Conservation (phyloP, 1,139 yeast species). For the Sugiyamaella paludigena region DNA sequence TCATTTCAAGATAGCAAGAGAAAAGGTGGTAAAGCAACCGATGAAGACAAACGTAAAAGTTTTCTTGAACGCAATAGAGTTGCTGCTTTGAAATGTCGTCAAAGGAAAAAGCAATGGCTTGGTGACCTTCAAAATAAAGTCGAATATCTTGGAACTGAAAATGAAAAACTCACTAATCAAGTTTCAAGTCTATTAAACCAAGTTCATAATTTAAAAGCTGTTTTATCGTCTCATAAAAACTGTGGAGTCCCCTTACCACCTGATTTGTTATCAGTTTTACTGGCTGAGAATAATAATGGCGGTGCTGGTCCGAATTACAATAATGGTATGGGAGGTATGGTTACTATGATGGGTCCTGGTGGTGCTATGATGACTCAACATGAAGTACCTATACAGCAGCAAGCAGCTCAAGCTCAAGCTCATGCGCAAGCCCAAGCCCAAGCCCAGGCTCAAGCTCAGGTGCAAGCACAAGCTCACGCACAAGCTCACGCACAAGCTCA, state of each 20-base stretch:
- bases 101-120: conserved; percentile 86
- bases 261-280: neutral
- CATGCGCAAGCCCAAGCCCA: conserved; percentile 2
- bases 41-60: conserved; percentile 72
- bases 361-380: neutral
- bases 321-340: conserved; percentile 1
- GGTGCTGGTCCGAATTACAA: neutral
- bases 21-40: conserved; percentile 38
- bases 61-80: conserved; percentile 89
- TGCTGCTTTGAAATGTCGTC: conserved; percentile 95
- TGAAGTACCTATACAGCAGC: neutral
- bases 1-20: conserved; percentile 14
- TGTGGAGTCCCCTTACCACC: conserved; percentile 13
- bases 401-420: conserved; percentile 6
- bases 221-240: conserved; percentile 16
- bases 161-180: conserved; percentile 62
- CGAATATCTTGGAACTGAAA: conserved; percentile 68
- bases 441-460: conserved; percentile 8
- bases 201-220: conserved; percentile 47
- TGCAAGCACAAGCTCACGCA: conserved; percentile 4
- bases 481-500: conserved; percentile 7
- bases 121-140: conserved; percentile 77
- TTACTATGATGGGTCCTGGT: neutral
- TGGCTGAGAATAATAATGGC: neutral
- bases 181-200: conserved; percentile 59